phyloP scores from a whole-genome alignment of 2,329 filamentous ascomycete genomes.

The Blumeria hordei region DNA sequence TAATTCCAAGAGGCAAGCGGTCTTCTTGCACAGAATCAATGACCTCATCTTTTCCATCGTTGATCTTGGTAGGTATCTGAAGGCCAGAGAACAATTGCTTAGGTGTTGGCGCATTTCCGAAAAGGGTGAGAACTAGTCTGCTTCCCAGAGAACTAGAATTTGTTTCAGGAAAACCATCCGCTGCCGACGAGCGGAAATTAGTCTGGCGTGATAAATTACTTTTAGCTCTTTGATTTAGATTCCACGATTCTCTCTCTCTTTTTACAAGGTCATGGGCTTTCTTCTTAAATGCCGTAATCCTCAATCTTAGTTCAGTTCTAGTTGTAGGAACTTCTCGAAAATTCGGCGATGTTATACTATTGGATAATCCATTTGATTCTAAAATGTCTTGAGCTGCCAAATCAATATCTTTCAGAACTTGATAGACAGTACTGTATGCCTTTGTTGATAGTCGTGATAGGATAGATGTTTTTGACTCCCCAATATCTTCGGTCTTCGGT shows the following conservation, averaged over 20 bases:
- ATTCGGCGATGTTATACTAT: constrained; percentile 10
- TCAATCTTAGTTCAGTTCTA: constrained; percentile 10
- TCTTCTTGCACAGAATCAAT: constrained; percentile 31
- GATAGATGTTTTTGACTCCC: constrained; percentile 20
- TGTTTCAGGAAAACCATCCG: background rate
- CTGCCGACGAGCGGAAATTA: background rate
- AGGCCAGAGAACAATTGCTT: constrained; percentile 74
- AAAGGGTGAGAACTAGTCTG: constrained; percentile 47
- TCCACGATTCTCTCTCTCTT: constrained; percentile 25
- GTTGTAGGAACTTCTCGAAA: constrained; percentile 6
- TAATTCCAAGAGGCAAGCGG: constrained; percentile 50
- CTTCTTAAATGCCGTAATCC: constrained; percentile 26
- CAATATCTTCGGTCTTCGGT: constrained; percentile 27
- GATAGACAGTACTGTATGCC: constrained; percentile 35
- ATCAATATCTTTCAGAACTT: constrained; percentile 34
- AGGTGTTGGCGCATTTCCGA: constrained; percentile 48
- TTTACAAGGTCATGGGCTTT: constrained; percentile 36
- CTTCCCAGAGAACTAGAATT: constrained; percentile 19
- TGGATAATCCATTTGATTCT: constrained; percentile 21
- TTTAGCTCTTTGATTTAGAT: constrained; percentile 16
- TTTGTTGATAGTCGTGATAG: constrained; percentile 16
- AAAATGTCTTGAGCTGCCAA: constrained; percentile 23
- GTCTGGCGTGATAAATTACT: constrained; percentile 2
- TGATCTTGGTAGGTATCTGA: constrained; percentile 25
- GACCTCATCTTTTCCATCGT: constrained; percentile 11